Evolutionary conservation across 148 eudicot species (phyloP), one percentile per base, ranked within the genome.

Genomic region (Amaranthus cruentus): DNA sequence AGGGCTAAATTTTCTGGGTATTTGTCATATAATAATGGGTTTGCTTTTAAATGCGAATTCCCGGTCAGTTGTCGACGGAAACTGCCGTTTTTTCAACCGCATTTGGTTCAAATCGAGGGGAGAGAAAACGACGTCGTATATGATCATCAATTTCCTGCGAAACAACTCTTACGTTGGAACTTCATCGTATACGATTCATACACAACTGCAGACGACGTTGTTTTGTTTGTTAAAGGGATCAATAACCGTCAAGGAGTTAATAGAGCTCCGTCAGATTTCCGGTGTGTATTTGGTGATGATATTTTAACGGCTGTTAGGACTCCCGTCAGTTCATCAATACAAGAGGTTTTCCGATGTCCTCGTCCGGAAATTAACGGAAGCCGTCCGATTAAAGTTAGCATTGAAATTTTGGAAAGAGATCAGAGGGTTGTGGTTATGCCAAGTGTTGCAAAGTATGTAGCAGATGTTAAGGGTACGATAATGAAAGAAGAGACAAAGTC

Each of bases 331-430:
- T 71, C 76, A 3, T 80, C 94, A 2, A 44, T 56, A 13, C 94
- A 87, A 53, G 97, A 91, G 64, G 90, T 91, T 0, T 85, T 91
- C 82, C 88, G 94, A 0, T 91, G 97, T 65, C 54, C 52, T 9
- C 84, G 79, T 3, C 97, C 95, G 7, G 53, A 76, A 0, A 15
- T 62, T 9, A 61, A 73, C 54, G 81, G 72, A 6, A 46, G 55
- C 55, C 63, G 44, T 43, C 78, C 73, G 53, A 69, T 84, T 59
- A 75, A 60, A 58, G 85, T 82, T 66, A 76, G 90, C 2, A 72
- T 91, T 60, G 85, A 84, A 21, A 79, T 85, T 2, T 3, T 73
- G 2, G 75, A 68, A 4, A 79, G 59, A 13, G 83, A 75, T 58
- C n/a, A 46, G 4, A 43, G 47, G 59, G 73, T 52, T 47, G 51